These are phyloP conservation scores for Phytophthora tentaculata DNA, from an alignment of 352 stramenopile genomes.

Conservation along the genomic window DNA sequence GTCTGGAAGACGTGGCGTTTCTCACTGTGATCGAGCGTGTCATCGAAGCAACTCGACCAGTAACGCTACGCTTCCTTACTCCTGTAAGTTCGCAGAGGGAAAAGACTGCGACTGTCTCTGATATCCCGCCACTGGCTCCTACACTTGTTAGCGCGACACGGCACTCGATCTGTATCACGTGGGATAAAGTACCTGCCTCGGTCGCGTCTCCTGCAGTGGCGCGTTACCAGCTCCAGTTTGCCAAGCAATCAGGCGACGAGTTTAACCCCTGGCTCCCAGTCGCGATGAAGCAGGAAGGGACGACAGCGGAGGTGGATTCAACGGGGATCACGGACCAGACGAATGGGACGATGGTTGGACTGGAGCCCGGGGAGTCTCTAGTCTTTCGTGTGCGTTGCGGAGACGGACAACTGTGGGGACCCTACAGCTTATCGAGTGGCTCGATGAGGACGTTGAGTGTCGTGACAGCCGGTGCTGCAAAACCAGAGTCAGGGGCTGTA, in stretches of 20 bases:
- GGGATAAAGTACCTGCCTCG: conserved; percentile 49
- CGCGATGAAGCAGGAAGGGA: conserved; percentile 57
- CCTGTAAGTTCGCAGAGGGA: conserved; percentile 46
- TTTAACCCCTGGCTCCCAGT: conserved; percentile 65
- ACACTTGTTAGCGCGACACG: conserved; percentile 67
- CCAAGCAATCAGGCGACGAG: conserved; percentile 62
- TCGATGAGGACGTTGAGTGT: conserved; percentile 61
- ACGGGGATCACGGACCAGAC: conserved; percentile 56
- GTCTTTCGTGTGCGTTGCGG: conserved; percentile 76
- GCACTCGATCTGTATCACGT: conserved; percentile 71
- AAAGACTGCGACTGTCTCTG: conserved; percentile 47
- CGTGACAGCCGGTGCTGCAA: conserved; percentile 8
- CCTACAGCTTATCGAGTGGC: conserved; percentile 68
- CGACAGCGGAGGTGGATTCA: conserved; percentile 43
- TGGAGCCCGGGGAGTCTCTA: conserved; percentile 58
- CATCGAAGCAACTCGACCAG: conserved; percentile 67
- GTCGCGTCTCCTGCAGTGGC: conserved; percentile 25
- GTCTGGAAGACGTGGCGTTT: conserved; percentile 68
- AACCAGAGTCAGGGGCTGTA: conserved; percentile 13
- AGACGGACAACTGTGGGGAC: conserved; percentile 60
- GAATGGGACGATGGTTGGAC: conserved; percentile 69
- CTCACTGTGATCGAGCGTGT: conserved; percentile 79
- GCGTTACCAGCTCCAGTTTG: conserved; percentile 72
- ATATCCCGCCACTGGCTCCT: conserved; percentile 65
- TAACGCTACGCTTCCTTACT: conserved; percentile 76